A percentile compares a stretch with the other conserved stretches of the same genome.
Conservation (phyloP, 2,329 filamentous ascomycete genomes). For the Exophiala lecanii-corni region DNA sequence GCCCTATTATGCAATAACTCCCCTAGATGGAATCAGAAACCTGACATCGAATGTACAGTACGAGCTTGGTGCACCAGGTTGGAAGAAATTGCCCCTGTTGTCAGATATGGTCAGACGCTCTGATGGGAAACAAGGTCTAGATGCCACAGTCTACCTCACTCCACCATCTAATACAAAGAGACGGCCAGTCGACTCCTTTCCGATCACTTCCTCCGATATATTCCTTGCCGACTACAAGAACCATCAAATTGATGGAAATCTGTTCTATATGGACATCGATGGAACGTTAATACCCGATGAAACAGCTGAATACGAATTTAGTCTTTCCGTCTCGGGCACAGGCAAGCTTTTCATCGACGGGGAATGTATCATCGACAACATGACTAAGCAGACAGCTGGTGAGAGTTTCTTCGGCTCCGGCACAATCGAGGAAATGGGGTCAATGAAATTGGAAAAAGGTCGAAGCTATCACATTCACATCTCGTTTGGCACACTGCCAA, state of each 20-base stretch:
- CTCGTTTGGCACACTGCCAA: background rate
- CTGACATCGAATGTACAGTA: slow-evolving; percentile 16
- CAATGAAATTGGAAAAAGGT: background rate
- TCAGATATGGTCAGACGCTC: slow-evolving; percentile 30
- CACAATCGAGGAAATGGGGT: background rate
- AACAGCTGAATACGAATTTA: slow-evolving; percentile 27
- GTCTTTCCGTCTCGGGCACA: background rate
- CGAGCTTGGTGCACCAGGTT: slow-evolving; percentile 28
- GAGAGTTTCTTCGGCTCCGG: background rate
- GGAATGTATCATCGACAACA: background rate
- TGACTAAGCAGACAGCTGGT: background rate
- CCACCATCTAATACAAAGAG: slow-evolving; percentile 18
- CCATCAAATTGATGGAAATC: slow-evolving; percentile 33
- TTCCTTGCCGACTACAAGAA: background rate
- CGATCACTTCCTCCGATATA: slow-evolving; percentile 4
- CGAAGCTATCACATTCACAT: background rate
- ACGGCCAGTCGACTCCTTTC: slow-evolving; percentile 24
- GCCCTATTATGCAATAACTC: slow-evolving; percentile 32
- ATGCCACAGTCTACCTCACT: slow-evolving; percentile 24
- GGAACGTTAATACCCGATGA: slow-evolving; percentile 7
- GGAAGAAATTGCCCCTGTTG: slow-evolving; percentile 33
- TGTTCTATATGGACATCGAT: slow-evolving; percentile 59
- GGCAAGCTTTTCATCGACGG: slow-evolving; percentile 2
- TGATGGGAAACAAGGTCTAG: background rate
- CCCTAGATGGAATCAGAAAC: slow-evolving; percentile 29